Evolutionary conservation across 495 filamentous ascomycete genomes (phyloP), one percentile per base, ranked within the genome.

Genomic region (Aspergillus panamensis): DNA sequence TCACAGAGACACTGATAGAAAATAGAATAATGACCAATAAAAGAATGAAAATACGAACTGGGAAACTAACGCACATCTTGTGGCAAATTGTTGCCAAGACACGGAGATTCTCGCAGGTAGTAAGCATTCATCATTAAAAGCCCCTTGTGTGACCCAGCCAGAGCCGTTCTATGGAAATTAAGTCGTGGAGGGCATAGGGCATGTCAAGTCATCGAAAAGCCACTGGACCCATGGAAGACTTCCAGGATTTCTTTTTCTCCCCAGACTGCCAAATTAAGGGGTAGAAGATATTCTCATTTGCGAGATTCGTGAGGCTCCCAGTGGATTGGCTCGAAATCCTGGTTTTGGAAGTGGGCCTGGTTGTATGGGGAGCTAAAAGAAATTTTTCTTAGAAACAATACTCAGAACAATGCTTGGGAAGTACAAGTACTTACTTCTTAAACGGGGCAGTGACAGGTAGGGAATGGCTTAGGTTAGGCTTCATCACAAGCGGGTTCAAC

Each of bases 271-370:
- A 9, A 17, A 16, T 51, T 45, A 21, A 45, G 17, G 10, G n/a
- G 17, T n/a, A 53, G 40, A 42, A 53, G 12, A 19, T n/a, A 6
- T 12, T 10, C 49, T 60, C 60, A 67, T 68, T 69, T 68, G 40
- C 69, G 66, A 44, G 65, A 70, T 17, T 77, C 73, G 53, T 62
- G 65, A 13, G 76, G 76, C 51, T 70, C 73, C 66, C 69, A 79
- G 56, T 77, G 75, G 20, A 79, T 79, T 7, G 90, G 90, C 62
- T 92, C 89, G 62, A 95, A 95, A 63, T 93, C 87, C 53, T 85
- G 79, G 64, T 92, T 93, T 60, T 87, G 86, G 71, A 88, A 93
- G 72, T 95, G 90, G 3, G 88, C 88, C 48, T 84, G 84, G 62
- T 92, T 92, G 72, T 89, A 92, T 21, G 90, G 87, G 21, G 77